Base-by-base conservation (phyloP, 192 early-diverging fungal species). In the Umbelopsis vinacea region DNA sequence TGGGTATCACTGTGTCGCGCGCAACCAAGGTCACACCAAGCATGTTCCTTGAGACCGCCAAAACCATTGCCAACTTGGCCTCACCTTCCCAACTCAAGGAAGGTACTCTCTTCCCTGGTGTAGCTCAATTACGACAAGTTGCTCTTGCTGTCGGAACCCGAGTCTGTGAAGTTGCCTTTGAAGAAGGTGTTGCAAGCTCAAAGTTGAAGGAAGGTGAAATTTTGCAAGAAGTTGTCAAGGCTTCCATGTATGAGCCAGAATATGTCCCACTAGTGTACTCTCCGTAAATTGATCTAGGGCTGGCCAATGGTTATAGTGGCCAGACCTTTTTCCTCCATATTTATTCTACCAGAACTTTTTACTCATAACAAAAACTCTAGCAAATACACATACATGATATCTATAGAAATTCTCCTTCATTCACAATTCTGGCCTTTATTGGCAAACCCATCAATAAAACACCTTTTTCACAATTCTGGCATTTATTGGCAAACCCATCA, bases 41-140 rank as follows among this genome's bases (percentile, higher is more conserved):
- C 45, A 86, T 86, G 85, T 86, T 86, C 66, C 66, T 86, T 67
- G 85, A 86, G 68, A 84, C 85, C 26, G 85, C 85, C 3, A 71
- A 79, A 10, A 80, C 81, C 11, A 84, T 86, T 69, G 85, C 85
- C 40, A 76, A 84, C 46, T 73, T 83, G 74, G 85, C 83, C 22
- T 70, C 81, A 9, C 81, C 81, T n/a, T 74, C 75, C 12, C 83
- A 86, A 66, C 72, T 84, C 69, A 84, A 84, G 78, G 66, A 75
- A 26, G 85, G 85, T 43, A 55, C 81, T 33, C 71, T 86, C 17
- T 86, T 84, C 81, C 85, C 85, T 69, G 81, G 85, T 46, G 81
- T 84, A 7, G 71, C 76, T 45, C 66, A 78, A 6, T 73, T 86
- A 22, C 85, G 82, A 35, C 77, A 82, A n/a, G 79, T 84, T 29